These are phyloP conservation scores for Saussurea involucrata DNA, from an alignment of 129 eudicot species.

Conservation along the genomic window DNA sequence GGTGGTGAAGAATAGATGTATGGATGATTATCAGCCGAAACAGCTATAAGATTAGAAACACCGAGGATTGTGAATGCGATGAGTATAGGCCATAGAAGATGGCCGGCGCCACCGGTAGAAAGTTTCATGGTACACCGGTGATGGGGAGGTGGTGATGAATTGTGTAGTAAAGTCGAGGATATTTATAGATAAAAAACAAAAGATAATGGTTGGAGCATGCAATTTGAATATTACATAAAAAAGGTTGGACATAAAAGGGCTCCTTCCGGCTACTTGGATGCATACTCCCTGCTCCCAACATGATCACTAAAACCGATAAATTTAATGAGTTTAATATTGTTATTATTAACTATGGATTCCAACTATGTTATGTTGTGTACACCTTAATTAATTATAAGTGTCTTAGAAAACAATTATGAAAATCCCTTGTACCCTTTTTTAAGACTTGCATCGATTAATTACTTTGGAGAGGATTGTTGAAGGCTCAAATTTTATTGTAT, in stretches of 20 bases:
- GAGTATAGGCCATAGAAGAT: constrained; percentile 2
- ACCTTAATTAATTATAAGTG: no score
- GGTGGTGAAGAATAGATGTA: constrained; percentile 15
- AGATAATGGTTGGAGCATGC: background rate
- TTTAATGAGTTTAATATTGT: no score
- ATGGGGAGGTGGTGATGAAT: background rate
- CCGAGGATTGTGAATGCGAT: background rate
- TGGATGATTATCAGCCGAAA: background rate
- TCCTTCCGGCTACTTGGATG: constrained; percentile 1
- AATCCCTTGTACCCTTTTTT: no score
- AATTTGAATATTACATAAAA: background rate
- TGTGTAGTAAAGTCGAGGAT: background rate
- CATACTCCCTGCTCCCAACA: background rate
- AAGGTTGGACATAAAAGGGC: no score
- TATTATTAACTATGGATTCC: no score
- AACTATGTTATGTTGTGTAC: no score
- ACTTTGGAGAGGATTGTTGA: no score
- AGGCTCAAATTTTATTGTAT: no score
- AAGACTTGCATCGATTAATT: no score
- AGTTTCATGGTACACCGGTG: constrained; percentile 3
- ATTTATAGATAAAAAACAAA: constrained; percentile 3
- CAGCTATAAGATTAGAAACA: constrained; percentile 7
- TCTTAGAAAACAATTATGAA: no score
- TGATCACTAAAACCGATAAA: background rate
- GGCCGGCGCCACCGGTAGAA: constrained; percentile 4